These are phyloP conservation scores for Cardamine occulta DNA, from an alignment of 345 rosid species.

Conservation along the genomic window DNA sequence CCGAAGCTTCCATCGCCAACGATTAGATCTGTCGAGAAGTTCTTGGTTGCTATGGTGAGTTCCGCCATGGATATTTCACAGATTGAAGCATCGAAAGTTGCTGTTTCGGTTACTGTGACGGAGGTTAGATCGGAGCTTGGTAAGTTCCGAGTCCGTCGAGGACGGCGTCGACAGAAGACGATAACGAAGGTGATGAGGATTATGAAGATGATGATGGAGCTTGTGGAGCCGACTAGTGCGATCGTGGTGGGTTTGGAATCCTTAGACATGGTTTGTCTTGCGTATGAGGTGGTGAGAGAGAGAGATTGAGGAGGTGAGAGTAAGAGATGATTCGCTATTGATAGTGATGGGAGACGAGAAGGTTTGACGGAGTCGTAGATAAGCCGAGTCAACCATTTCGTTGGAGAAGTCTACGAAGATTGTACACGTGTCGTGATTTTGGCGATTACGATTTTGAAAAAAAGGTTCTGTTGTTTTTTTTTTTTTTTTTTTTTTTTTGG, in stretches of 20 bases:
- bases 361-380: constrained; percentile 32
- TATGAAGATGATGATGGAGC: constrained; percentile 41
- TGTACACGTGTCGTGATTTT: constrained; percentile 5
- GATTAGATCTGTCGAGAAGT: constrained; percentile 70
- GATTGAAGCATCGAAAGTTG: constrained; percentile 64
- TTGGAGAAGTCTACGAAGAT: background rate
- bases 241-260: background rate
- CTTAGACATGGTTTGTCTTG: constrained; percentile 34
- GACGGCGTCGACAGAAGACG: constrained; percentile 42
- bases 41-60: constrained; percentile 60
- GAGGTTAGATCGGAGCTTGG: constrained; percentile 34
- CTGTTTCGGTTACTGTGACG: constrained; percentile 48
- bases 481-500: too few species aligned
- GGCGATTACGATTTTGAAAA: background rate
- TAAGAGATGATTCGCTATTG: constrained; percentile 40
- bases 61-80: constrained; percentile 67
- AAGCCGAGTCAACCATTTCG: constrained; percentile 47
- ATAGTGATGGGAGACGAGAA: constrained; percentile 24
- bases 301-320: constrained; percentile 6
- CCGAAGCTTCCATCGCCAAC: constrained; percentile 97
- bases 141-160: constrained; percentile 11
- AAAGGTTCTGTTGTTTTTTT: too few species aligned
- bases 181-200: constrained; percentile 40
- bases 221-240: constrained; percentile 41
- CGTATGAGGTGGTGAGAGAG: background rate